These are phyloP conservation scores for Heterobasidion irregulare DNA, from an alignment of 1,284 basidiomycete species.

Conservation along the genomic window DNA sequence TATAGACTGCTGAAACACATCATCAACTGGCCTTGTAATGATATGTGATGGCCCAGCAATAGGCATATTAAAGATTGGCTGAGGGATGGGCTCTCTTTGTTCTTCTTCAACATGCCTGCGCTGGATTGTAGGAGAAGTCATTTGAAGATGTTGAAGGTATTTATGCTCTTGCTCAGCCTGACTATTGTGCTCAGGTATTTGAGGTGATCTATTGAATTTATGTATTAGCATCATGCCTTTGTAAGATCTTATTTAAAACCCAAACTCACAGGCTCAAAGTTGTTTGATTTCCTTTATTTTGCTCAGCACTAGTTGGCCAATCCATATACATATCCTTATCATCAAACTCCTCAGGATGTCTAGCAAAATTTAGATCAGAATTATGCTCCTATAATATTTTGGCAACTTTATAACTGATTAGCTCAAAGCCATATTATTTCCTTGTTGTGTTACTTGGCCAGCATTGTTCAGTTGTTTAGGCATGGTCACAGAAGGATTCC, in stretches of 20 bases:
- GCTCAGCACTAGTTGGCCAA: too few relatives aligned
- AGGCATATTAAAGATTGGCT: background rate
- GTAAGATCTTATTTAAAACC: background rate
- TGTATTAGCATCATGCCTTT: background rate
- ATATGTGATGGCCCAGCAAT: background rate
- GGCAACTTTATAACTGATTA: too few relatives aligned
- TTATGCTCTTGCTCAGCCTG: background rate
- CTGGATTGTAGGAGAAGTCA: background rate
- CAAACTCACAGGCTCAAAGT: background rate
- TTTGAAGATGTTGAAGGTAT: background rate
- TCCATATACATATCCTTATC: too few relatives aligned
- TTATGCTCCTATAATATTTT: too few relatives aligned
- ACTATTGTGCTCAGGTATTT: background rate
- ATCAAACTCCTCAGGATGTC: too few relatives aligned
- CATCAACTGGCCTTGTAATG: background rate
- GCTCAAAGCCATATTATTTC: too few relatives aligned
- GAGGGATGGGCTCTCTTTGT: background rate
- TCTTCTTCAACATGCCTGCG: background rate
- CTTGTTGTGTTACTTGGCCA: too few relatives aligned
- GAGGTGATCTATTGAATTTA: background rate
- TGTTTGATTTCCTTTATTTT: background rate
- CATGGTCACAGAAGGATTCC: background rate
- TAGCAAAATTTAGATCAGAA: too few relatives aligned
- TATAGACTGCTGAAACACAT: background rate
- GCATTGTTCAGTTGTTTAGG: background rate